phyloP scores from a whole-genome alignment of 2,329 filamentous ascomycete genomes.

The Diaporthe ampelina region DNA sequence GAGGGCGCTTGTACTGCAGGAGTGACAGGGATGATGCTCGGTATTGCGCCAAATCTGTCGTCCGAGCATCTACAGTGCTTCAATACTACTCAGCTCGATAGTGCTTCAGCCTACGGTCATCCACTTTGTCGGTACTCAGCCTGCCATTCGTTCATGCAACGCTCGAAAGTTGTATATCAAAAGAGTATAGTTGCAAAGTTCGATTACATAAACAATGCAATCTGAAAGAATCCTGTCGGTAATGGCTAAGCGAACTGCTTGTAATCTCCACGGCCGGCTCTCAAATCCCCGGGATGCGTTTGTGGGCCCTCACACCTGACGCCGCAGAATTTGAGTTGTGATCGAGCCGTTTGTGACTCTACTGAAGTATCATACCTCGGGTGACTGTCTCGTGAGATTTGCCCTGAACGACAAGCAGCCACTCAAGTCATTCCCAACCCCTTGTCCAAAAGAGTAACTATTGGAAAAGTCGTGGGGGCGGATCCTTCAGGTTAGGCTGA shows the following conservation, averaged over 20 bases:
- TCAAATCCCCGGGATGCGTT: too few species aligned
- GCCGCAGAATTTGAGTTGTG: neutral
- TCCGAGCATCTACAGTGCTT: neutral
- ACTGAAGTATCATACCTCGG: too few species aligned
- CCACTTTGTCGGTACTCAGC: neutral
- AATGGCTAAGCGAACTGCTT: neutral
- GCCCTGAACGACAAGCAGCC: neutral
- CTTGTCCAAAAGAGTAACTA: neutral
- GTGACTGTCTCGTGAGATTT: too few species aligned
- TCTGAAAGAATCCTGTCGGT: neutral
- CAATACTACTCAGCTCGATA: neutral
- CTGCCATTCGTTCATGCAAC: neutral
- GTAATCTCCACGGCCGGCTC: too few species aligned
- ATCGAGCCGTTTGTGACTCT: too few species aligned
- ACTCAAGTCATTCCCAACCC: neutral
- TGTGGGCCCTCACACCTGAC: too few species aligned
- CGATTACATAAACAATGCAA: neutral
- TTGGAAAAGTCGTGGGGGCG: neutral
- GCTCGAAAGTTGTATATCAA: neutral
- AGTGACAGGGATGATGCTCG: neutral
- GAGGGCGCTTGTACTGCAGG: neutral
- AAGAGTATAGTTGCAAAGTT: neutral
- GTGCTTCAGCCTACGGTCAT: neutral
- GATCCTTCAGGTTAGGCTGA: neutral
- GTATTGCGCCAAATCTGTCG: neutral